phyloP scores from a whole-genome alignment of 2,329 filamentous ascomycete genomes.

The Ascochyta viciae-villosae region DNA sequence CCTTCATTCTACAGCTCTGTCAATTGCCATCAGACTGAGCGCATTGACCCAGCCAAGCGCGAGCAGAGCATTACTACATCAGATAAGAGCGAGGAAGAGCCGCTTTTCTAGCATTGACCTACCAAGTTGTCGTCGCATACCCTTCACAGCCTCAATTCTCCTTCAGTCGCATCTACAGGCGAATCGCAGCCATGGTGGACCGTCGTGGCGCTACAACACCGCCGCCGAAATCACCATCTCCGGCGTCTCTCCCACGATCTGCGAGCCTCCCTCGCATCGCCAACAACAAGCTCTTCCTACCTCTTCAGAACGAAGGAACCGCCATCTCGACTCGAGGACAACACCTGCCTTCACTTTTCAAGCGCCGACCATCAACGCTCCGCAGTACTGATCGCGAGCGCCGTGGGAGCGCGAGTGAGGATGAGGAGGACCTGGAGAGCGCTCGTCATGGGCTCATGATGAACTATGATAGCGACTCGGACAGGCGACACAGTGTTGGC shows the following conservation, averaged over 20 bases:
- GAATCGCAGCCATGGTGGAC: conserved; percentile 24
- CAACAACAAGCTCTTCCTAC: conserved; percentile 51
- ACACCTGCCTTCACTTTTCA: conserved; percentile 48
- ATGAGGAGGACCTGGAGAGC: conserved; percentile 43
- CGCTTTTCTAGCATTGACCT: background rate
- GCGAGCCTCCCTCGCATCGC: conserved; percentile 43
- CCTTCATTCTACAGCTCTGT: background rate
- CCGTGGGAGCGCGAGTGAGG: conserved; percentile 39
- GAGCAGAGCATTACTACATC: background rate
- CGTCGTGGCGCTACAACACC: conserved; percentile 21
- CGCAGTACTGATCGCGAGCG: conserved; percentile 36
- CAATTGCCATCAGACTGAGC: background rate
- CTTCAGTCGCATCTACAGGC: background rate
- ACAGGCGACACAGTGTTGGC: conserved; percentile 52
- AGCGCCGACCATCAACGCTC: conserved; percentile 41
- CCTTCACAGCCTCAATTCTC: background rate
- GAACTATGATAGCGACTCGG: conserved; percentile 44
- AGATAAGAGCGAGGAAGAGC: conserved; percentile 13
- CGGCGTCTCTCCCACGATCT: conserved; percentile 25
- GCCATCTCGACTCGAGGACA: conserved; percentile 55
- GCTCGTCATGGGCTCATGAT: conserved; percentile 37
- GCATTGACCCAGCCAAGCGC: conserved; percentile 2
- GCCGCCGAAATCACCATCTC: conserved; percentile 26
- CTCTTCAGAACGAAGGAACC: conserved; percentile 45
- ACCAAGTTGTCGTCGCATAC: background rate